Evolutionary conservation across 2,329 filamentous ascomycete species (phyloP).

Genomic region (Fusarium irregulare): DNA sequence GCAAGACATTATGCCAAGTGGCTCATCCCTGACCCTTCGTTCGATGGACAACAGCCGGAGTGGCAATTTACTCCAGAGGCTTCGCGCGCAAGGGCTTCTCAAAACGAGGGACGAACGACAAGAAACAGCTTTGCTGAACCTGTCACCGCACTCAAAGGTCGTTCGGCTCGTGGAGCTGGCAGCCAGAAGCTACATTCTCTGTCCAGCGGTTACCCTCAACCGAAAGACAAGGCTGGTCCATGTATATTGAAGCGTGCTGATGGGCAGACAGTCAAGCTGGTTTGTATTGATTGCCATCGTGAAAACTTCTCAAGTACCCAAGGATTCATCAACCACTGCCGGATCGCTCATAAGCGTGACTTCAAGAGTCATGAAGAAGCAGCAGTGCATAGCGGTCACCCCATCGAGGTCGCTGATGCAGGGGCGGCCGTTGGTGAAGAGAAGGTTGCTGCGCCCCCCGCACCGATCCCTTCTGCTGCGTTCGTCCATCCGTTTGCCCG

Average conservation of each 20-base stretch:
- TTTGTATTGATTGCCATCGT: conserved; percentile 88
- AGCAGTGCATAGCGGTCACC: conserved; percentile 85
- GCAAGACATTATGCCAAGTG: conserved; percentile 94
- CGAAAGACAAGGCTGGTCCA: conserved; percentile 85
- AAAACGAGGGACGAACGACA: conserved; percentile 78
- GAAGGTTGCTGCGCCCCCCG: conserved; percentile 33
- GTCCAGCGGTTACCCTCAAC: conserved; percentile 75
- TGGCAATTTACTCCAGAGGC: conserved; percentile 56
- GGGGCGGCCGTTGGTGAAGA: conserved; percentile 40
- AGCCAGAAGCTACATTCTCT: conserved; percentile 76
- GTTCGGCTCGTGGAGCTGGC: conserved; percentile 60
- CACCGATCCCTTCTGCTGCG: conserved; percentile 25
- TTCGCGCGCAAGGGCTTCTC: conserved; percentile 57
- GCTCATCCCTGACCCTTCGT: conserved; percentile 88
- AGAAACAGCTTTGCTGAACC: conserved; percentile 72
- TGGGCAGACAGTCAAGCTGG: conserved; percentile 86
- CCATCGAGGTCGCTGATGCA: conserved; percentile 67
- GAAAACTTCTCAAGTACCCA: conserved; percentile 96
- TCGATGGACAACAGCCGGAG: conserved; percentile 75
- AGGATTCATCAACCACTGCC: conserved; percentile 99
- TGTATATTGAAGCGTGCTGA: conserved; percentile 88
- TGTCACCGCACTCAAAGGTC: conserved; percentile 60
- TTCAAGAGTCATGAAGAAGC: conserved; percentile 98
- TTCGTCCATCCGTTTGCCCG: conserved; percentile 52
- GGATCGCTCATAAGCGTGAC: conserved; percentile 91